Evolutionary conservation across 1,139 yeast genomes (phyloP), one percentile per base, ranked within the genome.

Genomic region (Waltiozyma sp.): DNA sequence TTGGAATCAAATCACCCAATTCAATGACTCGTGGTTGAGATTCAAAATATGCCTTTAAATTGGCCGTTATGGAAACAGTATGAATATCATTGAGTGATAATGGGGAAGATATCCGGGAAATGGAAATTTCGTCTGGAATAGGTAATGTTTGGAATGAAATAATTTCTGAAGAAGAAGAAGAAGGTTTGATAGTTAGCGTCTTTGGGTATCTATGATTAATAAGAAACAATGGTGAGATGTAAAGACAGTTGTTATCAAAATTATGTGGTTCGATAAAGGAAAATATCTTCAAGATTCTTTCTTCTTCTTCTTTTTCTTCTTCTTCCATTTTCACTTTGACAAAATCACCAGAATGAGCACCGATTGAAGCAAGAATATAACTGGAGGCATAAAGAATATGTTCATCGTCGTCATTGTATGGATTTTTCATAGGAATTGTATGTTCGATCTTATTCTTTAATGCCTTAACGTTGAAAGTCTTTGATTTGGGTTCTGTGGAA

Each of bases 81-180:
- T 70, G 72, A 0, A 78, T 66, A 44, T 77, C 70, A 52, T 82
- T 88, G 54, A 85, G 69, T 0, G 94, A 78, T 1, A 76, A 67
- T 2, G 86, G 86, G 0, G 95, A 76, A 7, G 87, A 74, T 3
- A 81, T 68, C 53, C 95, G 67, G 6, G 93, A 69, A 42, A 86
- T 70, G 13, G 85, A 75, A 10, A 53, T 43, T 2, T 48, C 40
- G 5, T 46, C 41, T 1, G 58, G 55, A 19, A 52, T 46, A 38
- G 57, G 52, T 14, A 54, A 36, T 9, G 40, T 33, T 4, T 45
- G 35, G 16, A 52, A 19, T 2, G 45, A 47, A 6, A 28, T 39
- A 6, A 28, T 39, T 4, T 31, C 34, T 4, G 13, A 10, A 26
- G 28, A 26, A 14, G n/a, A 4, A 13, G 45, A 21, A 4, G 51